A percentile compares a stretch with the other conserved stretches of the same genome.
Evolutionary conservation across 129 eudicot species (phyloP).

Genomic region (Dittrichia graveolens): DNA sequence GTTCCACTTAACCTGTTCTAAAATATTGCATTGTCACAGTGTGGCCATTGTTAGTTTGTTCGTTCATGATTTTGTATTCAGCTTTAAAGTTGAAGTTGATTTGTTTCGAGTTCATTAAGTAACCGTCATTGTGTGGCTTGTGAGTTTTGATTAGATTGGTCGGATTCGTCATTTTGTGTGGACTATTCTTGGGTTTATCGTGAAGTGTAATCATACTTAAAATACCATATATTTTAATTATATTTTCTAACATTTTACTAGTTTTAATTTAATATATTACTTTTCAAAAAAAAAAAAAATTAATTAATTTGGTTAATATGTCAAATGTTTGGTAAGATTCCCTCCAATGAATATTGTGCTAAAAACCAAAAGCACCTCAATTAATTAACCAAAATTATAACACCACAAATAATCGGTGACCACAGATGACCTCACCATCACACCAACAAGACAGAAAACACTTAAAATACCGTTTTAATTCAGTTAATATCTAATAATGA

Average conservation of each 20-base stretch:
- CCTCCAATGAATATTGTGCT: constrained; percentile 33
- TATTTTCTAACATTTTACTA: background rate
- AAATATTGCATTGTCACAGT: too few relatives aligned
- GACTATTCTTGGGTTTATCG: too few relatives aligned
- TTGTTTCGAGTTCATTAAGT: too few relatives aligned
- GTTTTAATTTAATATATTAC: background rate
- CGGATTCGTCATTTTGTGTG: too few relatives aligned
- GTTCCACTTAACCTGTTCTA: too few relatives aligned
- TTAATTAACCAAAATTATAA: constrained; percentile 10
- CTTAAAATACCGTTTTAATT: background rate
- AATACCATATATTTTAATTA: too few relatives aligned
- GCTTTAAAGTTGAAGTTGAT: too few relatives aligned
- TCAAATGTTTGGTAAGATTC: constrained; percentile 46
- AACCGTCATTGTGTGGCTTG: too few relatives aligned
- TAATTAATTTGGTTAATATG: constrained; percentile 22
- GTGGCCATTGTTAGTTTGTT: too few relatives aligned
- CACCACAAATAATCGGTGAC: constrained; percentile 17
- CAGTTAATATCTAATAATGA: background rate
- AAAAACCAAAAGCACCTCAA: constrained; percentile 35
- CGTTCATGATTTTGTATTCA: too few relatives aligned
- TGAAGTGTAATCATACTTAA: too few relatives aligned
- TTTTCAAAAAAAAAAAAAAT: constrained; percentile 8
- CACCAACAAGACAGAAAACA: constrained; percentile 8
- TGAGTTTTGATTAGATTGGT: too few relatives aligned
- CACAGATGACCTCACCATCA: constrained; percentile 31